Percentiles rank a stretch among this genome's conserved stretches.
Evolutionary conservation across 352 stramenopile genomes (phyloP).

Genomic region (Pseudoperonospora humuli): DNA sequence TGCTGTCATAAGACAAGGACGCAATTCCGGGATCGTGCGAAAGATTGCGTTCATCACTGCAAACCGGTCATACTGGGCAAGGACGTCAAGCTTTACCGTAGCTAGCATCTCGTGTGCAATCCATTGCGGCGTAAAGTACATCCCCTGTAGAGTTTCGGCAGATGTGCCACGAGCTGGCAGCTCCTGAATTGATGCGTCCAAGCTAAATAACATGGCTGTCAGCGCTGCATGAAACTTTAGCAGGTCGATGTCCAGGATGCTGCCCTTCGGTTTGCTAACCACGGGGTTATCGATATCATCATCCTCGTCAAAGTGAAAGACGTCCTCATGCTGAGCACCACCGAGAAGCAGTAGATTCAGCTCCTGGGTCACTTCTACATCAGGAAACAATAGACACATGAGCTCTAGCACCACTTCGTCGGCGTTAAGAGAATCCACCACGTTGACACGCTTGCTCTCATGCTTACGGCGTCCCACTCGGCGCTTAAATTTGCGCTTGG

Average conservation of each 20-base stretch:
- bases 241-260: slow-evolving; percentile 44
- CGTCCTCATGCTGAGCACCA: slow-evolving; percentile 37
- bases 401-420: slow-evolving; percentile 75
- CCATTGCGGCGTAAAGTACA: slow-evolving; percentile 45
- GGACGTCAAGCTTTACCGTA: slow-evolving; percentile 45
- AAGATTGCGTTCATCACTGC: slow-evolving; percentile 53
- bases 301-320: slow-evolving; percentile 76
- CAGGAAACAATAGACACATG: slow-evolving; percentile 55
- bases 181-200: slow-evolving; percentile 10
- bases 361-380: slow-evolving; percentile 72
- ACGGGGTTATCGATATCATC: slow-evolving; percentile 19
- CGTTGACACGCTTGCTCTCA: slow-evolving; percentile 35
- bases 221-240: slow-evolving; percentile 56
- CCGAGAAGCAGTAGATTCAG: slow-evolving; percentile 63
- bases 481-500: slow-evolving; percentile 52
- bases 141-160: slow-evolving; percentile 27
- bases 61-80: slow-evolving; percentile 55
- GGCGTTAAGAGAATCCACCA: slow-evolving; percentile 28
- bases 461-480: slow-evolving; percentile 49
- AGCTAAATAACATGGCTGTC: slow-evolving; percentile 38
- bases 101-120: slow-evolving; percentile 35
- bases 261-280: slow-evolving; percentile 1
- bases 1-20: slow-evolving; percentile 30
- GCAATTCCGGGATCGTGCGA: slow-evolving; percentile 25
- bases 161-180: slow-evolving; percentile 24